Evolutionary conservation across 106 monocot genomes (phyloP).

Genomic region (Allium fistulosum): DNA sequence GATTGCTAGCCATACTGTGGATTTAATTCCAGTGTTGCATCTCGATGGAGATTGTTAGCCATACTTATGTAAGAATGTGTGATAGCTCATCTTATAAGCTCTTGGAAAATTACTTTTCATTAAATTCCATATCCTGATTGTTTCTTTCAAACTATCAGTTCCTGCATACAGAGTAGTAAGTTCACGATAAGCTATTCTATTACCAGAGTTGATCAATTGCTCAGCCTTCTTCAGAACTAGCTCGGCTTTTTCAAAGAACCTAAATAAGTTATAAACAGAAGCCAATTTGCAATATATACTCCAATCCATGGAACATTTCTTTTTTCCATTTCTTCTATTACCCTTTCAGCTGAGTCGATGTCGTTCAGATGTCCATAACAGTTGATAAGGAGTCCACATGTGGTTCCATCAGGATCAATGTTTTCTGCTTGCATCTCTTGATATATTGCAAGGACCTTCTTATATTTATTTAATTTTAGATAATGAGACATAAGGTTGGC

Average conservation of each 20-base stretch:
- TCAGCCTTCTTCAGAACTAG: conserved; percentile 48
- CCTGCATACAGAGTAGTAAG: conserved; percentile 52
- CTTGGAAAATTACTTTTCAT: too few relatives aligned
- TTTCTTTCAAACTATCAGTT: conserved; percentile 24
- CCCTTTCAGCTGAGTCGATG: conserved; percentile 31
- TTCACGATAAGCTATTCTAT: conserved; percentile 29
- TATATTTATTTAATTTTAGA: conserved; percentile 18
- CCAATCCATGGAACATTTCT: conserved; percentile 18
- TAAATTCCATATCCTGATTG: conserved; percentile 32
- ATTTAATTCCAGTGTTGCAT: too few relatives aligned
- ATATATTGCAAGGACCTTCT: conserved; percentile 22
- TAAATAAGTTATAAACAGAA: conserved; percentile 34
- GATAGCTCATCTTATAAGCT: too few relatives aligned
- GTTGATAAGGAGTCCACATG: conserved; percentile 44
- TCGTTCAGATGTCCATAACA: conserved; percentile 29
- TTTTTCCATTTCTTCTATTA: conserved; percentile 31
- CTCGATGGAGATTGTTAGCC: too few relatives aligned
- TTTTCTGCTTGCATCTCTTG: conserved; percentile 36
- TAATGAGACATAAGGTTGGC: conserved; percentile 44
- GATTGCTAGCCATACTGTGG: too few relatives aligned
- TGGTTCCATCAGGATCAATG: conserved; percentile 25
- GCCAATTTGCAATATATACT: conserved; percentile 32
- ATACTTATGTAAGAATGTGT: too few relatives aligned
- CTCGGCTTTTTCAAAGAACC: conserved; percentile 33
- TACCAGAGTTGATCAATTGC: conserved; percentile 25